Conservation (phyloP, 169 alveolate genomes). For the Cyclospora cayetanensis region DNA sequence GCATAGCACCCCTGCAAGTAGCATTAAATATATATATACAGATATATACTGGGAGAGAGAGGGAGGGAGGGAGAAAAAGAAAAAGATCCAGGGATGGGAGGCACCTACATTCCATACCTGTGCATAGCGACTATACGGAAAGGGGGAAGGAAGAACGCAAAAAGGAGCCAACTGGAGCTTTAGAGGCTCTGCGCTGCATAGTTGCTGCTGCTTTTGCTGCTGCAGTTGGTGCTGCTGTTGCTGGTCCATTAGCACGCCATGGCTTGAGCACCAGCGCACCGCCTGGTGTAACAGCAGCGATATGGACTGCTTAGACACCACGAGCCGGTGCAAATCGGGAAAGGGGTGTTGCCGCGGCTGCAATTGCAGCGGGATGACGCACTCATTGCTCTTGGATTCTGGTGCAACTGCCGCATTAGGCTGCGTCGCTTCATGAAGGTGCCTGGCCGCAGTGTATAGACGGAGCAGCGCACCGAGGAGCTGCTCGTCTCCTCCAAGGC, state of each 20-base stretch:
- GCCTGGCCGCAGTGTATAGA: too few relatives aligned
- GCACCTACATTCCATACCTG: not conserved
- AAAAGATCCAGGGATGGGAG: not conserved
- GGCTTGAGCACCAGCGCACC: not conserved
- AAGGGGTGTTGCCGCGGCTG: not conserved
- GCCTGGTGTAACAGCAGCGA: not conserved
- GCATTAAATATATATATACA: too few relatives aligned
- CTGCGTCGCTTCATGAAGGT: too few relatives aligned
- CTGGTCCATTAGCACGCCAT: not conserved
- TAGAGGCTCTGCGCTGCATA: not conserved
- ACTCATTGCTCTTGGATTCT: too few relatives aligned
- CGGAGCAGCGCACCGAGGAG: too few relatives aligned
- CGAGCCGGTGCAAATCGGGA: not conserved
- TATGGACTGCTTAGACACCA: not conserved
- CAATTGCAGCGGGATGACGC: not conserved
- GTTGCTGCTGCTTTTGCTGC: constrained; percentile 11
- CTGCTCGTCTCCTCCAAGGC: too few relatives aligned
- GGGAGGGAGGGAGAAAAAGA: not conserved
- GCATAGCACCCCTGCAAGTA: too few relatives aligned
- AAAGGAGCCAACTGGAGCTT: not conserved
- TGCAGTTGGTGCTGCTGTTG: constrained; percentile 24
- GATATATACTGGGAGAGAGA: too few relatives aligned
- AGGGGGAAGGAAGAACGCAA: constrained; percentile 33
- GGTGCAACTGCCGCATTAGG: too few relatives aligned
- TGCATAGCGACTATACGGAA: not conserved